These are phyloP conservation scores for Boletus huronensis DNA, from an alignment of 768 basidiomycete species.

Conservation along the genomic window DNA sequence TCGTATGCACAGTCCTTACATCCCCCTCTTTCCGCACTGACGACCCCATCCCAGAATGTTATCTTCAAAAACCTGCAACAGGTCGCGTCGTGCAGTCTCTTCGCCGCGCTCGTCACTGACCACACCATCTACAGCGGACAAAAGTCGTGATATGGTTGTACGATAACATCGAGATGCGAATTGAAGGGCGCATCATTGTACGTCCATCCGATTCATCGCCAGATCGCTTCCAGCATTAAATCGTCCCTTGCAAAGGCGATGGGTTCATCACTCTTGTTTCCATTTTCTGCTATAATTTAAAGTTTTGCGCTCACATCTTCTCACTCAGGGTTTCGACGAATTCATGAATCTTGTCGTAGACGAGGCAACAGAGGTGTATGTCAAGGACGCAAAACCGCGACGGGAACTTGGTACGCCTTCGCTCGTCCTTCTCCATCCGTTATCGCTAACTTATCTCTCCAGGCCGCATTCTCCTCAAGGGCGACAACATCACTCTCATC, in stretches of 20 bases:
- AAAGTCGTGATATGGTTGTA: constrained; percentile 94
- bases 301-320: constrained; percentile 22
- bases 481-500: constrained; percentile 98
- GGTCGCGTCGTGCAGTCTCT: constrained; percentile 35
- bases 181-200: constrained; percentile 95
- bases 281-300: not conserved
- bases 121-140: constrained; percentile 50
- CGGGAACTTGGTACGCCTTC: constrained; percentile 69
- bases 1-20: constrained; percentile 55
- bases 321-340: constrained; percentile 89
- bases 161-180: constrained; percentile 94
- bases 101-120: constrained; percentile 10
- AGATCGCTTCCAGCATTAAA: constrained; percentile 39
- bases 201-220: constrained; percentile 37
- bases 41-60: constrained; percentile 61
- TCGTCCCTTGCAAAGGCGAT: constrained; percentile 37
- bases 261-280: constrained; percentile 12
- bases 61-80: constrained; percentile 98
- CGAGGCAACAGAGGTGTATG: constrained; percentile 87
- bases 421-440: not conserved
- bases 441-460: not conserved
- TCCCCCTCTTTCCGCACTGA: not conserved
- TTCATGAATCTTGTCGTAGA: constrained; percentile 99
- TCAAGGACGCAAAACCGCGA: constrained; percentile 84
- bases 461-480: constrained; percentile 96